Evolutionary conservation across 306 rosid species (phyloP).

Genomic region (Gastrolobium villosum): DNA sequence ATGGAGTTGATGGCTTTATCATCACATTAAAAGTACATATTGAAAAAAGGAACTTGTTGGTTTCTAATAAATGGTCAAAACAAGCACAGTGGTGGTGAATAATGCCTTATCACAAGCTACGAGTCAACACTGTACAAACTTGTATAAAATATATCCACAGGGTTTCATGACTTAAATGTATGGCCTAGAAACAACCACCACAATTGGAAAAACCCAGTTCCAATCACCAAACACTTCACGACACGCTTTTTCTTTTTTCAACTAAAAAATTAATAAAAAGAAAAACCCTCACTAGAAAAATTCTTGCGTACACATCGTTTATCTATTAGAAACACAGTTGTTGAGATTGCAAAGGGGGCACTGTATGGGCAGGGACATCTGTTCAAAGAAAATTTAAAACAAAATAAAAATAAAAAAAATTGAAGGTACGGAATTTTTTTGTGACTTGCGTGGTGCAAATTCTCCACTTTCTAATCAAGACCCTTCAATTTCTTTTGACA

Average conservation of each 20-base stretch:
- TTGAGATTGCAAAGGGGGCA: background rate
- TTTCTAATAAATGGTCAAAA: slow-evolving; percentile 68
- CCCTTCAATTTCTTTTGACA: slow-evolving; percentile 37
- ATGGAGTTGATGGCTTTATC: slow-evolving; percentile 35
- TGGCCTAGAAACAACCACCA: slow-evolving; percentile 54
- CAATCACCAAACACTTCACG: slow-evolving; percentile 20
- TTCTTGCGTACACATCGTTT: background rate
- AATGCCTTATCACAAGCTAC: slow-evolving; percentile 44
- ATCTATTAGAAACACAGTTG: background rate
- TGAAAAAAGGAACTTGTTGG: slow-evolving; percentile 55
- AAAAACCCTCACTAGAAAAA: background rate
- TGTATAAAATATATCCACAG: background rate
- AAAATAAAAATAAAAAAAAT: too few relatives aligned
- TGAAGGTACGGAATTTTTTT: slow-evolving; percentile 2
- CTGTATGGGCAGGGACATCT: background rate
- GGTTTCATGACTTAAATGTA: slow-evolving; percentile 50
- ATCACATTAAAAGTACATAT: slow-evolving; percentile 45
- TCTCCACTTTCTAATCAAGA: background rate
- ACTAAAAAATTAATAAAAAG: background rate
- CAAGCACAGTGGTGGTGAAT: slow-evolving; percentile 49
- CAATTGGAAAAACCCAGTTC: slow-evolving; percentile 1
- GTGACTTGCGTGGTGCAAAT: slow-evolving; percentile 27
- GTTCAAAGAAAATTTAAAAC: background rate
- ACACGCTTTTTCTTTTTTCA: background rate
- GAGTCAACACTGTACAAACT: slow-evolving; percentile 51